A percentile compares a stretch with the other conserved stretches of the same genome.
Evolutionary conservation across 805 yeast species (phyloP).

Genomic region (Torulaspora indica): DNA sequence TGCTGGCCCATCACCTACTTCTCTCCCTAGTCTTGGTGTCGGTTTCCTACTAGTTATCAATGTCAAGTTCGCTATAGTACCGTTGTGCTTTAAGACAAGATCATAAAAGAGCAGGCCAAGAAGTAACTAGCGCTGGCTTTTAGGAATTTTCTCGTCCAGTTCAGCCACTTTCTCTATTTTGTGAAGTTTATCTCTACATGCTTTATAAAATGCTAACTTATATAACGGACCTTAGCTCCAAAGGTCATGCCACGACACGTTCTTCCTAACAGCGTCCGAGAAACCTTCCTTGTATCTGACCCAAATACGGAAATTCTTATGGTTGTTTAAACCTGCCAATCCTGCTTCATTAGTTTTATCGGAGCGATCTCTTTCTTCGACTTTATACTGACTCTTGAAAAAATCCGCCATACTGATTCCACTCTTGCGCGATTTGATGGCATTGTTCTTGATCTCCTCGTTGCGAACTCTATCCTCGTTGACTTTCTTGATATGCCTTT

Average conservation of each 20-base stretch:
- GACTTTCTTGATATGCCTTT: conserved; percentile 31
- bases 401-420: conserved; percentile 33
- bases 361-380: conserved; percentile 9
- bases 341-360: too few species aligned
- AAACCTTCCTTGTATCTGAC: conserved; percentile 90
- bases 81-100: not conserved
- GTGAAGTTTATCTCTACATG: not conserved
- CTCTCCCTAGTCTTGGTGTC: not conserved
- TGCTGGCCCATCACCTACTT: conserved; percentile 36
- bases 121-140: not conserved
- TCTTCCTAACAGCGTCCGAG: conserved; percentile 84
- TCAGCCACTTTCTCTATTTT: not conserved
- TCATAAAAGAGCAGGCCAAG: not conserved
- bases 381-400: conserved; percentile 44
- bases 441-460: conserved; percentile 22
- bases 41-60: not conserved
- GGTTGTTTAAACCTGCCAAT: conserved; percentile 8
- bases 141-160: not conserved
- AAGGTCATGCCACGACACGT: conserved; percentile 68
- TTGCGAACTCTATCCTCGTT: conserved; percentile 16
- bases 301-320: conserved; percentile 53
- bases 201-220: not conserved
- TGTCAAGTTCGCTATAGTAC: not conserved
- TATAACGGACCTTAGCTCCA: conserved; percentile 33
- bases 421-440: conserved; percentile 20